A percentile compares a stretch with the other conserved stretches of the same genome.
Evolutionary conservation across 192 early-diverging fungal genomes (phyloP).

Genomic region (Allomyces macrogynus): DNA sequence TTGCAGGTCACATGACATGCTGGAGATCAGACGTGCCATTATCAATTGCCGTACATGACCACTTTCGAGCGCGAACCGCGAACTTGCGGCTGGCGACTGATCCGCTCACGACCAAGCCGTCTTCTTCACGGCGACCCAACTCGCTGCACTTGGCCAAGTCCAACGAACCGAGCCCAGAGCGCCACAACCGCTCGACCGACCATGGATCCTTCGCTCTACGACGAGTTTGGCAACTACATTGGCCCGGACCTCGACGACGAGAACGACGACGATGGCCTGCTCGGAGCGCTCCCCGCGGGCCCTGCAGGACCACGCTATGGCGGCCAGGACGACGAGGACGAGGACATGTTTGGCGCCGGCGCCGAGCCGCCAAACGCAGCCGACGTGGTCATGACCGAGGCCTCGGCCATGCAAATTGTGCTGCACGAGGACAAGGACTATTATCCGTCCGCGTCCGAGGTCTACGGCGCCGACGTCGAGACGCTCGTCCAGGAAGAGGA

Average conservation of each 20-base stretch:
- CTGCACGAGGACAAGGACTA: conserved; percentile 98
- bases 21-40: too few species aligned
- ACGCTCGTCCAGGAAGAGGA: conserved; percentile 94
- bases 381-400: conserved; percentile 19
- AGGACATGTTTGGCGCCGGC: conserved; percentile 10
- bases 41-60: too few species aligned
- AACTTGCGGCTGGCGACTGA: too few species aligned
- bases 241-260: conserved; percentile 58
- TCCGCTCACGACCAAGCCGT: too few species aligned
- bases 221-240: conserved; percentile 97
- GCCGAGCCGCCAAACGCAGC: conserved; percentile 2
- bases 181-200: too few species aligned
- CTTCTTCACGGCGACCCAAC: too few species aligned
- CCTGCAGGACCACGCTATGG: too few species aligned
- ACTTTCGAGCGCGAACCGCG: too few species aligned
- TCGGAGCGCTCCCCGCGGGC: conserved; percentile 4
- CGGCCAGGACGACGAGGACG: conserved; percentile 4
- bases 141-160: too few species aligned
- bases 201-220: conserved; percentile 25
- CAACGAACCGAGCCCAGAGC: too few species aligned
- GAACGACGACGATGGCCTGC: conserved; percentile 11
- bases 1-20: too few species aligned
- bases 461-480: conserved; percentile 90
- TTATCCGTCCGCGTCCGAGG: conserved; percentile 86
- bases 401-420: conserved; percentile 51